Percentiles rank a stretch among this genome's conserved stretches.
These are phyloP conservation scores for Strobilomyces echinocephalus DNA, from an alignment of 768 basidiomycete species.

Conservation along the genomic window DNA sequence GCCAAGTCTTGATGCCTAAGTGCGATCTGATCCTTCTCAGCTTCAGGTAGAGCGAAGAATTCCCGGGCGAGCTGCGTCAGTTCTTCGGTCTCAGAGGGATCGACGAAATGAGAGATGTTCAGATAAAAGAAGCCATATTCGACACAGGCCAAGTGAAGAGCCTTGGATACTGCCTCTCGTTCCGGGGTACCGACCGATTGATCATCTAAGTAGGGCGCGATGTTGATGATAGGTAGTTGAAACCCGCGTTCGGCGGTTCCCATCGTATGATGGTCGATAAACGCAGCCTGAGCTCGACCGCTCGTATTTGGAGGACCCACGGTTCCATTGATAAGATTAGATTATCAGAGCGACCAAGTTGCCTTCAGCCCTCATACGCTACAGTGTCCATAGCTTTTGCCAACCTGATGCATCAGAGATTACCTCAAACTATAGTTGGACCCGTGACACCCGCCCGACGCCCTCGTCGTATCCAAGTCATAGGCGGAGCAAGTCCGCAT, in stretches of 20 bases:
- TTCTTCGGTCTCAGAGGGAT: conserved; percentile 57
- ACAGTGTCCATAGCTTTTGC: background rate
- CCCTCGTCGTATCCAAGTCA: too few species aligned
- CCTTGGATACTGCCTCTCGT: conserved; percentile 45
- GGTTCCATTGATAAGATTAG: conserved; percentile 14
- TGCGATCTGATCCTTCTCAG: conserved; percentile 74
- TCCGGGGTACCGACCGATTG: conserved; percentile 28
- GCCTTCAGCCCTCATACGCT: background rate
- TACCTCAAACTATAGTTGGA: background rate
- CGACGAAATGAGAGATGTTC: conserved; percentile 57
- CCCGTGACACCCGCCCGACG: background rate
- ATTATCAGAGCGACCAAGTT: background rate
- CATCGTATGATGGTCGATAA: conserved; percentile 5
- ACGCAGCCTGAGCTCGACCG: background rate
- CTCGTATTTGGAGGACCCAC: background rate
- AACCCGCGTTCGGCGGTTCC: background rate
- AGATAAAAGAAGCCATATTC: conserved; percentile 90
- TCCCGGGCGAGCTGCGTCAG: conserved; percentile 58
- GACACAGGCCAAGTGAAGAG: conserved; percentile 69
- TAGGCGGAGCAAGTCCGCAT: background rate
- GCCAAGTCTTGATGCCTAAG: conserved; percentile 67
- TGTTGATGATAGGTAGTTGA: conserved; percentile 66
- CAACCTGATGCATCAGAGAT: background rate
- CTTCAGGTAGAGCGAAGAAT: conserved; percentile 71
- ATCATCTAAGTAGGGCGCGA: conserved; percentile 55